These are phyloP conservation scores for Jamesozyma rosinii DNA, from an alignment of 805 yeast genomes.

Conservation along the genomic window DNA sequence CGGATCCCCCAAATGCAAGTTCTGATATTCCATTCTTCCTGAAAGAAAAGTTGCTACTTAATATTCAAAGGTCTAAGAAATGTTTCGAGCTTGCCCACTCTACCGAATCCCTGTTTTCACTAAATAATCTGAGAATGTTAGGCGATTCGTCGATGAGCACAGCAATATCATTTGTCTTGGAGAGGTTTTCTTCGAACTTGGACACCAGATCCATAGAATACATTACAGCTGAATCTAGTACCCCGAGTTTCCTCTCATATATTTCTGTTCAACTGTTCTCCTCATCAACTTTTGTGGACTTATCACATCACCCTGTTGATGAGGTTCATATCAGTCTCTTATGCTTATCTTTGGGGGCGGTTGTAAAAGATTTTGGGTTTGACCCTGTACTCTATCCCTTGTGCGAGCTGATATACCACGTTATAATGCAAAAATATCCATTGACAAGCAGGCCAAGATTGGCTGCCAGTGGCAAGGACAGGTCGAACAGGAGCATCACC, in stretches of 20 bases:
- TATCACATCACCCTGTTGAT: too few species aligned
- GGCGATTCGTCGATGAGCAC: slow-evolving; percentile 51
- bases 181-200: slow-evolving; percentile 33
- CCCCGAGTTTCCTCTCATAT: not conserved
- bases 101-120: slow-evolving; percentile 22
- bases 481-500: too few species aligned
- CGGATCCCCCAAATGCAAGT: too few species aligned
- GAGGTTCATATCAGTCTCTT: not conserved
- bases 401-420: slow-evolving; percentile 41
- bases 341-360: slow-evolving; percentile 44
- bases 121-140: slow-evolving; percentile 40
- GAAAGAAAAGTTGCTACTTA: slow-evolving; percentile 35
- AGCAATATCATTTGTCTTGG: slow-evolving; percentile 53
- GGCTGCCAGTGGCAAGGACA: too few species aligned
- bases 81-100: slow-evolving; percentile 31
- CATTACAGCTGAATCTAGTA: not conserved
- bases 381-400: slow-evolving; percentile 56
- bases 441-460: too few species aligned
- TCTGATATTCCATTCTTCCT: slow-evolving; percentile 18
- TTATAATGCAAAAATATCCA: slow-evolving; percentile 1
- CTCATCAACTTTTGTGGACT: not conserved
- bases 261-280: too few species aligned
- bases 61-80: slow-evolving; percentile 48
- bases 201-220: not conserved
- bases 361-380: slow-evolving; percentile 74